Conservation (phyloP, 1,284 basidiomycete species). For the Afroboletus lepidellus region DNA sequence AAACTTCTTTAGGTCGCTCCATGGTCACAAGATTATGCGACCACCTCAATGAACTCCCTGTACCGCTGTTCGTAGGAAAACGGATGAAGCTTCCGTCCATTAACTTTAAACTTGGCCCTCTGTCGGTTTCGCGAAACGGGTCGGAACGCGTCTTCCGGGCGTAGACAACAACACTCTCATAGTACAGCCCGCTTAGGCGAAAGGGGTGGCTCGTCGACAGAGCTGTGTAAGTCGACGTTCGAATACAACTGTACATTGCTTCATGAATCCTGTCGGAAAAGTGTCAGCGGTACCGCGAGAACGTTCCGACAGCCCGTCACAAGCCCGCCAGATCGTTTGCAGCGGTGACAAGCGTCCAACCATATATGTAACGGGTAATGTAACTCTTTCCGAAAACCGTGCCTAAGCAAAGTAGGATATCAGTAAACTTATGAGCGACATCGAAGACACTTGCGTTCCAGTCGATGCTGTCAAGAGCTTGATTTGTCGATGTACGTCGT, state of each 20-base stretch:
- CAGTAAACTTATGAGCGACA: background rate
- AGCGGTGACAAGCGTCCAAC: slow-evolving; percentile 74
- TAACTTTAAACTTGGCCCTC: background rate
- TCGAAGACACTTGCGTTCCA: slow-evolving; percentile 63
- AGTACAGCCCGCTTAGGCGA: slow-evolving; percentile 59
- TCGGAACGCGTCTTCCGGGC: too few species aligned
- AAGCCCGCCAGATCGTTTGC: slow-evolving; percentile 73
- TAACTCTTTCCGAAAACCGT: slow-evolving; percentile 84
- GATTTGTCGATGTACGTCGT: slow-evolving; percentile 90
- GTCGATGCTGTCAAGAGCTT: slow-evolving; percentile 75
- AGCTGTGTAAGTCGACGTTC: slow-evolving; percentile 53
- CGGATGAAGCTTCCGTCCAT: background rate
- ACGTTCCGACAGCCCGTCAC: slow-evolving; percentile 82
- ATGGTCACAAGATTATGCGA: background rate
- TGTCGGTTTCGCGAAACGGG: too few species aligned
- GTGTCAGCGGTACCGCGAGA: slow-evolving; percentile 49
- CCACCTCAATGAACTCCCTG: background rate
- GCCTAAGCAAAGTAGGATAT: slow-evolving; percentile 42
- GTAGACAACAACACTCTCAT: too few species aligned
- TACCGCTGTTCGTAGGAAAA: background rate
- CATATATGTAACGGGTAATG: slow-evolving; percentile 81
- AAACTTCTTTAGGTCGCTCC: background rate
- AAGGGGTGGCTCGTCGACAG: slow-evolving; percentile 56
- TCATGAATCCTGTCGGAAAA: background rate
- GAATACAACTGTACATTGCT: slow-evolving; percentile 59